Evolutionary conservation across 2,329 filamentous ascomycete genomes (phyloP).

Genomic region (Trichoderma koningii): DNA sequence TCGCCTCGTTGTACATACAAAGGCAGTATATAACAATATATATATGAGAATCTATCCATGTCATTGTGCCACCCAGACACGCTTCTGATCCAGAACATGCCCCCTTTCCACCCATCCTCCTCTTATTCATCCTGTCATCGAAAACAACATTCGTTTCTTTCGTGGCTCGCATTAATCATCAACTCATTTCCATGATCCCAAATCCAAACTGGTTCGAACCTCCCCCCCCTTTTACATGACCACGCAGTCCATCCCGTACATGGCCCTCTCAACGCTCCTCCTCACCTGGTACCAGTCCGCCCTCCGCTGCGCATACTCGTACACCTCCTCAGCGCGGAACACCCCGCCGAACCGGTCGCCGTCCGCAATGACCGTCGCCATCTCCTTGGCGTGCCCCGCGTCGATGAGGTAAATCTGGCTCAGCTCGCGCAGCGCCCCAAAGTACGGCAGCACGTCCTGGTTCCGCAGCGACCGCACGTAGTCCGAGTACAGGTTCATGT

Average conservation of each 20-base stretch:
- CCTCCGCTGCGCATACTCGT: constrained; percentile 90
- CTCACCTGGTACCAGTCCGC: constrained; percentile 95
- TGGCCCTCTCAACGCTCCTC: constrained; percentile 86
- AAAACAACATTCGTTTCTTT: not conserved
- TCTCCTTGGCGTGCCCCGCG: constrained; percentile 80
- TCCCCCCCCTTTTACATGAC: constrained; percentile 66
- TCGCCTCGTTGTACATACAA: too few species aligned
- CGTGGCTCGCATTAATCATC: constrained; percentile 20
- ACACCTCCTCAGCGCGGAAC: constrained; percentile 93
- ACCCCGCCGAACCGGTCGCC: constrained; percentile 86
- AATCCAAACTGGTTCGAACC: not conserved
- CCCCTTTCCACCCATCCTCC: not conserved
- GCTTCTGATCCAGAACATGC: too few species aligned
- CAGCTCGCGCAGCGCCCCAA: constrained; percentile 85
- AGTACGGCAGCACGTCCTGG: constrained; percentile 82
- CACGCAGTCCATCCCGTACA: constrained; percentile 91
- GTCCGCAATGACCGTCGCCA: constrained; percentile 93
- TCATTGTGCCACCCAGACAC: too few species aligned
- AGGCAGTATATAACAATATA: too few species aligned
- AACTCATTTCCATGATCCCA: constrained; percentile 1
- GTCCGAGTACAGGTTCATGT: constrained; percentile 91
- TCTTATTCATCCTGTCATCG: not conserved
- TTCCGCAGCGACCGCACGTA: constrained; percentile 84
- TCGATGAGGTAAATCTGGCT: constrained; percentile 96
- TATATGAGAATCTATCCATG: too few species aligned